Conservation (phyloP, 2,329 filamentous ascomycete genomes). For the Colletotrichum sp. region DNA sequence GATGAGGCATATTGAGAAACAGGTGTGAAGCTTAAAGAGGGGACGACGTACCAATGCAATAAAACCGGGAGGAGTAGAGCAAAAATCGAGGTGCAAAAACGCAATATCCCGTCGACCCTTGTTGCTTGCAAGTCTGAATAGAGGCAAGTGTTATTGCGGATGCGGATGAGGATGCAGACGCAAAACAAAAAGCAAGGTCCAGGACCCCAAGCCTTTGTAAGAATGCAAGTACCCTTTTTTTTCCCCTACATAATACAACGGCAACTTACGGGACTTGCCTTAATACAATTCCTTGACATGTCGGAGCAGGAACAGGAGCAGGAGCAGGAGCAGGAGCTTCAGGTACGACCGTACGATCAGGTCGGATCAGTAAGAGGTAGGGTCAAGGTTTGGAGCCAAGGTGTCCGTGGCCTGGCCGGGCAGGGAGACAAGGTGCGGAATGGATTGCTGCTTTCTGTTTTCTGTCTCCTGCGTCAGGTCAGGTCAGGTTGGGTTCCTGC, state of each 20-base stretch:
- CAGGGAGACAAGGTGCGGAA: background rate
- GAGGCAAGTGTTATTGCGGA: conserved; percentile 6
- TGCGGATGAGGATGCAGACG: background rate
- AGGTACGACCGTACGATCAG: background rate
- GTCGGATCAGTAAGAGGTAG: background rate
- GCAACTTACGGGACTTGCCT: background rate
- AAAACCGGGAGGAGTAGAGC: background rate
- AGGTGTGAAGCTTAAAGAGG: background rate
- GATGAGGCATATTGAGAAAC: conserved; percentile 3
- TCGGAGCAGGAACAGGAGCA: background rate
- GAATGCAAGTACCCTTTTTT: background rate
- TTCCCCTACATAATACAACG: background rate
- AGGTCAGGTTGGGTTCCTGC: background rate
- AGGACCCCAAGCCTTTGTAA: background rate
- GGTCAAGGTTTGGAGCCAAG: background rate
- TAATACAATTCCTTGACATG: background rate
- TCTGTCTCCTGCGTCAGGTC: background rate
- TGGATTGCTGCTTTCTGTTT: background rate
- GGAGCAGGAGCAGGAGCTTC: background rate
- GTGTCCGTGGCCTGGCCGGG: background rate
- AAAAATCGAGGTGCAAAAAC: background rate
- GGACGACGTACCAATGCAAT: background rate
- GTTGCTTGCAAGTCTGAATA: conserved; percentile 21
- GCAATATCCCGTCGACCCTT: conserved; percentile 11
- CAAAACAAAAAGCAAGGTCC: background rate